Conservation (phyloP, 306 rosid genomes). For the Sechiopsis laciniata region DNA sequence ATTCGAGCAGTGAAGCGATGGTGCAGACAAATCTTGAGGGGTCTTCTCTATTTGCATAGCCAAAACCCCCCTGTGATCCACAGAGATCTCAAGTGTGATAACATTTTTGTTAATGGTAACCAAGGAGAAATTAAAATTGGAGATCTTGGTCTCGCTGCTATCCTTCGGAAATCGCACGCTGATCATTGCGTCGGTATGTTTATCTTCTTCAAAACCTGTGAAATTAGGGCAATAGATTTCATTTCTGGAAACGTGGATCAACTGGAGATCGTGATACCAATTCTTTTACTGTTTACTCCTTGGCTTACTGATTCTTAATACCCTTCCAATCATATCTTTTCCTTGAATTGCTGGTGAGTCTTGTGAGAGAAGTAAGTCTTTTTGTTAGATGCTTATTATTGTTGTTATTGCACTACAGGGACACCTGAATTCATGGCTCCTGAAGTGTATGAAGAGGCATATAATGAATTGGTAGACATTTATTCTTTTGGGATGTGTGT, state of each 20-base stretch:
- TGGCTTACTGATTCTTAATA: neutral
- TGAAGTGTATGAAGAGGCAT: slow-evolving; percentile 85
- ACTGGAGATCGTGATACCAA: neutral
- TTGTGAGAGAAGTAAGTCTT: neutral
- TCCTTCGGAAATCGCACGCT: slow-evolving; percentile 79
- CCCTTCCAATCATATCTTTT: neutral
- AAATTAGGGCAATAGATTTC: neutral
- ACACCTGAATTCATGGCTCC: slow-evolving; percentile 99
- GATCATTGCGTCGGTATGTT: slow-evolving; percentile 85
- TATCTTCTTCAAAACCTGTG: slow-evolving; percentile 1
- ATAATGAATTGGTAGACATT: slow-evolving; percentile 87
- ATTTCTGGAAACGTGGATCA: neutral
- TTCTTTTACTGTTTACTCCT: neutral
- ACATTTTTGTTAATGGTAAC: slow-evolving; percentile 86
- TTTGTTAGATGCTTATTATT: neutral
- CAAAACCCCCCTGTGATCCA: slow-evolving; percentile 92
- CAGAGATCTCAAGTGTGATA: slow-evolving; percentile 97
- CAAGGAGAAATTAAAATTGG: slow-evolving; percentile 97
- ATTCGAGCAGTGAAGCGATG: slow-evolving; percentile 86
- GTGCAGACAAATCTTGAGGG: slow-evolving; percentile 91
- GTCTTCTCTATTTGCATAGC: slow-evolving; percentile 84
- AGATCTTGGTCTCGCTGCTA: slow-evolving; percentile 90
- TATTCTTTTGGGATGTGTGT: slow-evolving; percentile 96
- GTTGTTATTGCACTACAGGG: slow-evolving; percentile 37
- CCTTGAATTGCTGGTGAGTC: slow-evolving; percentile 1